phyloP scores from a whole-genome alignment of 1,139 yeast genomes.

The Wickerhamomyces sp. region DNA sequence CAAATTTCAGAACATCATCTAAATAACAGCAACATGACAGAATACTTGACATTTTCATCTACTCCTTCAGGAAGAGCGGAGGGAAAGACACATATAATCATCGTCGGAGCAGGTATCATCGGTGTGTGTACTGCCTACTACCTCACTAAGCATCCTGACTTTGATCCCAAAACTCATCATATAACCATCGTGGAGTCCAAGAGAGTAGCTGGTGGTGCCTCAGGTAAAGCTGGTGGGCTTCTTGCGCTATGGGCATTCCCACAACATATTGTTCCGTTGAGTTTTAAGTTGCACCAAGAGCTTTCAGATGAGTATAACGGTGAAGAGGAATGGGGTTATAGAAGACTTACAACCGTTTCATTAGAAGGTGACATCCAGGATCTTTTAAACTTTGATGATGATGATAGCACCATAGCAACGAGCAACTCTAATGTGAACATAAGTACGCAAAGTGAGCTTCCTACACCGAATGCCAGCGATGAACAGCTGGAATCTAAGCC shows the following conservation, averaged over 20 bases:
- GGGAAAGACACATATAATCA: constrained; percentile 65
- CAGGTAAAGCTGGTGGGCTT: constrained; percentile 96
- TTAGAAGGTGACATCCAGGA: constrained; percentile 73
- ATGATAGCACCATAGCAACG: constrained; percentile 6
- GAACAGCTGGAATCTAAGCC: constrained; percentile 9
- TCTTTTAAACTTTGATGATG: constrained; percentile 19
- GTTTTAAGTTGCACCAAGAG: constrained; percentile 82
- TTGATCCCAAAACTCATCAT: constrained; percentile 65
- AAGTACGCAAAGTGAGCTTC: neutral
- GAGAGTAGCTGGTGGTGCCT: constrained; percentile 95
- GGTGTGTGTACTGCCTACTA: constrained; percentile 96
- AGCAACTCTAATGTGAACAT: constrained; percentile 5
- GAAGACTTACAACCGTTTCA: constrained; percentile 81
- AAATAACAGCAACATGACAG: neutral
- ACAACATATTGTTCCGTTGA: constrained; percentile 84
- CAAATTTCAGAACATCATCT: neutral
- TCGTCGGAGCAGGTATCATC: constrained; percentile 92
- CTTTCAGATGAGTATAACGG: constrained; percentile 78
- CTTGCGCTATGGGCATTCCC: constrained; percentile 97
- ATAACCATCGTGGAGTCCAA: constrained; percentile 88
- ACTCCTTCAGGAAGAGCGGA: constrained; percentile 53
- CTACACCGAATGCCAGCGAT: constrained; percentile 12
- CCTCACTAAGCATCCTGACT: constrained; percentile 76
- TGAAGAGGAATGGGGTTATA: constrained; percentile 84
- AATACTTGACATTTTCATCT: constrained; percentile 33